Conservation (phyloP, 345 rosid species). For the Boechera divaricarpa region DNA sequence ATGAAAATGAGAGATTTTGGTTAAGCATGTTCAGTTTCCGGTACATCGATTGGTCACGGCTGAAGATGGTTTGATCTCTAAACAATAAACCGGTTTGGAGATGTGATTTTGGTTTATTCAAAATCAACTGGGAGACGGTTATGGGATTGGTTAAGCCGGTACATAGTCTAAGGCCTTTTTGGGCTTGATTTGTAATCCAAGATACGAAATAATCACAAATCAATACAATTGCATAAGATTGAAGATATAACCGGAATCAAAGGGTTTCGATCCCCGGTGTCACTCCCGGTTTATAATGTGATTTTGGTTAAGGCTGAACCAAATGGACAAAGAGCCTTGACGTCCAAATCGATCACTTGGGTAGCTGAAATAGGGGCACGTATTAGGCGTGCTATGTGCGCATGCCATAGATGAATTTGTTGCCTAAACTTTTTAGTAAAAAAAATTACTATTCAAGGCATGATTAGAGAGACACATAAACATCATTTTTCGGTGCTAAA, state of each 20-base stretch:
- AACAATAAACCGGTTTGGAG: neutral
- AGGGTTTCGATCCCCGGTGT: neutral
- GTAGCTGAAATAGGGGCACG: constrained; percentile 19
- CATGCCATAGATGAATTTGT: constrained; percentile 35
- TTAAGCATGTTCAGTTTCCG: constrained; percentile 6
- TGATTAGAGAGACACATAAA: neutral
- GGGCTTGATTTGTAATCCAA: neutral
- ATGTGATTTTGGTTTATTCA: constrained; percentile 1
- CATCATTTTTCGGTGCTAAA: constrained; percentile 1
- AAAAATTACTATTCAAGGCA: neutral
- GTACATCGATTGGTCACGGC: constrained; percentile 4
- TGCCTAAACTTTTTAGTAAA: constrained; percentile 24
- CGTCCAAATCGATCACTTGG: neutral
- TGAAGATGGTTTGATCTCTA: too few relatives aligned
- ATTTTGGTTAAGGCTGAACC: constrained; percentile 22
- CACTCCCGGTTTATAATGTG: neutral
- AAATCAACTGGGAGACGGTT: too few relatives aligned
- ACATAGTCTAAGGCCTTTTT: neutral
- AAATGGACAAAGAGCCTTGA: constrained; percentile 2
- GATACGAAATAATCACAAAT: constrained; percentile 3
- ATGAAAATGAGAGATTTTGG: constrained; percentile 10
- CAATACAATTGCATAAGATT: neutral
- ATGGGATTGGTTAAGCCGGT: neutral
- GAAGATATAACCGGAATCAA: neutral
- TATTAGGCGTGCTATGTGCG: constrained; percentile 28